Evolutionary conservation across 2,329 filamentous ascomycete genomes (phyloP).

Genomic region (Amauroascus niger): DNA sequence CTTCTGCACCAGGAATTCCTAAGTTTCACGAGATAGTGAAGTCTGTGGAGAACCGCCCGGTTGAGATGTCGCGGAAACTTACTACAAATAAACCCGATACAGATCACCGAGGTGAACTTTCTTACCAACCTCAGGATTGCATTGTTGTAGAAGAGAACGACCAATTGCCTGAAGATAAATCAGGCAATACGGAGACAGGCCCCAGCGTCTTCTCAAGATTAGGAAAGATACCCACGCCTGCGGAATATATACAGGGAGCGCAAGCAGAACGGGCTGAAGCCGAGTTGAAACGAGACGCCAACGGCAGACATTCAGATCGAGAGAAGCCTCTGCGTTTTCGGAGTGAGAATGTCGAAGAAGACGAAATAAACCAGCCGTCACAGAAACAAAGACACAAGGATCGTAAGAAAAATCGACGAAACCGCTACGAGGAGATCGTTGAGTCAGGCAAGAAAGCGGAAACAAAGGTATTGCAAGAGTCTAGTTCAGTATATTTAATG

Average conservation of each 20-base stretch:
- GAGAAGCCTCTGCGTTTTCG: not conserved
- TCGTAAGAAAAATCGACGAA: constrained; percentile 27
- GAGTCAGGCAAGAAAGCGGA: constrained; percentile 14
- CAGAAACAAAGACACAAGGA: constrained; percentile 20
- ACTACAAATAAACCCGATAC: too few species aligned
- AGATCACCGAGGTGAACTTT: not conserved
- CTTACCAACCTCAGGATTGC: not conserved
- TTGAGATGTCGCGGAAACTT: too few species aligned
- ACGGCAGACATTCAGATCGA: not conserved
- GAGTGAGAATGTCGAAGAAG: not conserved
- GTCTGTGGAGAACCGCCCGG: not conserved
- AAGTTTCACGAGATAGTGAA: not conserved
- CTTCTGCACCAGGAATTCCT: not conserved
- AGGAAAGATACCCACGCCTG: not conserved
- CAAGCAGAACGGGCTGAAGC: not conserved
- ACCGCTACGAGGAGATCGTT: constrained; percentile 31
- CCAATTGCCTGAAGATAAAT: not conserved
- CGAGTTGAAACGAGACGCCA: not conserved
- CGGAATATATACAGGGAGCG: not conserved
- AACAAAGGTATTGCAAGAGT: constrained; percentile 30
- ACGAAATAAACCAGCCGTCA: not conserved
- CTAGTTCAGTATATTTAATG: not conserved
- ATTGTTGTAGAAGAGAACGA: not conserved
- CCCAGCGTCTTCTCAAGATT: not conserved
- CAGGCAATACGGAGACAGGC: not conserved